Evolutionary conservation across 164 flowering plant genomes (phyloP).

Genomic region (Saururus chinensis): DNA sequence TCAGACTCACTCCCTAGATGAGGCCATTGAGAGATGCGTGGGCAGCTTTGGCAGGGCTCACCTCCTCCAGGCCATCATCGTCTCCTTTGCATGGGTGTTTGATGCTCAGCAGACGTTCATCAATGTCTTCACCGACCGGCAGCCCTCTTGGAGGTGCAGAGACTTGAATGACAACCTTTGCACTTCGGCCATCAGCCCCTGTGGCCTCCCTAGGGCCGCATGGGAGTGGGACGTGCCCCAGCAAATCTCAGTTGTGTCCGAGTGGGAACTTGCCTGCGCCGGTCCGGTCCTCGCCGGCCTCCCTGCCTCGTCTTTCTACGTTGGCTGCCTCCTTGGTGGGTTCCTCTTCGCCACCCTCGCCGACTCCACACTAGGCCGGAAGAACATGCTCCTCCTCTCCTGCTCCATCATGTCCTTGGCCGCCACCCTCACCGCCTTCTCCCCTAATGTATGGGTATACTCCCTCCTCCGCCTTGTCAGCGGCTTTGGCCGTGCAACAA

Average conservation of each 20-base stretch:
- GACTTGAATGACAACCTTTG: neutral
- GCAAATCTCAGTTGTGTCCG: conserved; percentile 35
- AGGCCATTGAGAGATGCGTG: conserved; percentile 28
- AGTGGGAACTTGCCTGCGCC: conserved; percentile 41
- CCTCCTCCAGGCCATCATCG: conserved; percentile 37
- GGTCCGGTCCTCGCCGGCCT: conserved; percentile 39
- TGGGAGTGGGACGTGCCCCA: conserved; percentile 54
- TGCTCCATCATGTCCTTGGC: conserved; percentile 37
- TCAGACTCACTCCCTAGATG: conserved; percentile 18
- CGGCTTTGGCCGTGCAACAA: conserved; percentile 50
- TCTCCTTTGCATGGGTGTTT: conserved; percentile 47
- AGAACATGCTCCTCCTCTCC: conserved; percentile 43
- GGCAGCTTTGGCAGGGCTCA: conserved; percentile 40
- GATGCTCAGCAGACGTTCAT: conserved; percentile 68
- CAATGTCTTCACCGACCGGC: conserved; percentile 45
- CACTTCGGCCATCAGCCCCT: conserved; percentile 12
- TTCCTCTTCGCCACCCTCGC: conserved; percentile 45
- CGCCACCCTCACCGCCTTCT: conserved; percentile 20
- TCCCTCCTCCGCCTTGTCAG: conserved; percentile 31
- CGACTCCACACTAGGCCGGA: conserved; percentile 60
- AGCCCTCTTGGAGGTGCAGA: conserved; percentile 50
- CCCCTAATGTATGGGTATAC: conserved; percentile 56
- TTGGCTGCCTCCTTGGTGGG: conserved; percentile 59
- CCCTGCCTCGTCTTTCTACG: conserved; percentile 56
- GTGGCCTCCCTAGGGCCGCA: conserved; percentile 22